These are phyloP conservation scores for Podospora bellae-mahoneyi DNA, from an alignment of 495 filamentous ascomycete genomes.

Conservation along the genomic window DNA sequence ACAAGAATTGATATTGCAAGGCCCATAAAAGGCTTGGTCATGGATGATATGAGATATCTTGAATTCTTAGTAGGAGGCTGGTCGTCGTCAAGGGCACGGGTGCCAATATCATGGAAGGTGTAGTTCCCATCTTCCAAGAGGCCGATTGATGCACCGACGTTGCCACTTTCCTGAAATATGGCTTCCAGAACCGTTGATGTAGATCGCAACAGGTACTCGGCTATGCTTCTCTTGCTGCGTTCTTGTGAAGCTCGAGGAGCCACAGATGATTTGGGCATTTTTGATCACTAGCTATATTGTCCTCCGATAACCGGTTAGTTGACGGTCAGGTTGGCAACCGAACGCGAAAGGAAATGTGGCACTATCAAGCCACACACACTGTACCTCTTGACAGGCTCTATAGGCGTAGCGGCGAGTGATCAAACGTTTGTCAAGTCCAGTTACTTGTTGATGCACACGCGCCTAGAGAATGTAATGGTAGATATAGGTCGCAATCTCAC, in stretches of 20 bases:
- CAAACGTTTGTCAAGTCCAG: too few relatives aligned
- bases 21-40: slow-evolving; percentile 39
- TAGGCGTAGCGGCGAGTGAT: too few relatives aligned
- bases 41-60: slow-evolving; percentile 38
- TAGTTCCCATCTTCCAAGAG: background rate
- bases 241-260: background rate
- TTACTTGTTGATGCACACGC: too few relatives aligned
- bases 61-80: slow-evolving; percentile 28
- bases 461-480: too few relatives aligned
- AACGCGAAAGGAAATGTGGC: too few relatives aligned
- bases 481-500: too few relatives aligned
- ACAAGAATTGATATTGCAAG: slow-evolving; percentile 37
- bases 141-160: slow-evolving; percentile 13
- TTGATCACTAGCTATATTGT: background rate
- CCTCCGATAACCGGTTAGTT: too few relatives aligned
- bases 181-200: background rate
- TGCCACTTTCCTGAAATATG: slow-evolving; percentile 9
- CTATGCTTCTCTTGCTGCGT: background rate
- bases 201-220: background rate
- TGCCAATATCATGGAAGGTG: slow-evolving; percentile 8
- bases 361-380: too few relatives aligned
- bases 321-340: too few relatives aligned
- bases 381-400: too few relatives aligned
- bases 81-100: background rate
- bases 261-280: background rate